These are phyloP conservation scores for Mollisia scopiformis DNA, from an alignment of 2,329 filamentous ascomycete genomes.

Conservation along the genomic window DNA sequence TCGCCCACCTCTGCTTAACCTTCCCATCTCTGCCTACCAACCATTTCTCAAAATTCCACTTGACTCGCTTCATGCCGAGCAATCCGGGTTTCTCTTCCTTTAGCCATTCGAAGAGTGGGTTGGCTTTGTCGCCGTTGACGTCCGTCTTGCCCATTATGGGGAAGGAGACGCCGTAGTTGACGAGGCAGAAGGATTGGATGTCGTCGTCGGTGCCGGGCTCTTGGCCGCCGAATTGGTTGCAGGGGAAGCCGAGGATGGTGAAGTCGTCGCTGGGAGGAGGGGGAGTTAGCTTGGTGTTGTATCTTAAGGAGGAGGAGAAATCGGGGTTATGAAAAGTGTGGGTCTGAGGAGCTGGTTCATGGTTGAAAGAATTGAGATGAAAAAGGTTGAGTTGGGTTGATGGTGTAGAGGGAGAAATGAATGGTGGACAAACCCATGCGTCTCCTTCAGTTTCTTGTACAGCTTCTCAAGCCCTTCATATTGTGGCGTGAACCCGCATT, in stretches of 20 bases:
- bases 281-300: not conserved
- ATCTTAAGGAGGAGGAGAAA: not conserved
- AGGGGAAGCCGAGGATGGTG: constrained; percentile 91
- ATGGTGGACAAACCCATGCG: constrained; percentile 2
- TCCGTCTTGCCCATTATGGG: constrained; percentile 77
- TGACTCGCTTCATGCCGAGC: constrained; percentile 85
- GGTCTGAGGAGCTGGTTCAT: too few species aligned
- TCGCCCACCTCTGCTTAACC: constrained; percentile 86
- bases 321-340: too few species aligned
- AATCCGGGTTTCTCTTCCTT: constrained; percentile 77
- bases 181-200: constrained; percentile 82
- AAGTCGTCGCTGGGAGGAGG: constrained; percentile 59
- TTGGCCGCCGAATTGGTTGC: constrained; percentile 95
- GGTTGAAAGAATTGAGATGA: too few species aligned
- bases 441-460: constrained; percentile 72
- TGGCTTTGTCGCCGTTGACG: constrained; percentile 84
- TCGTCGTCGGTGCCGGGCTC: constrained; percentile 71
- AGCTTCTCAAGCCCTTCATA: constrained; percentile 89
- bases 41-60: constrained; percentile 99
- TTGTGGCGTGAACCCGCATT: constrained; percentile 98
- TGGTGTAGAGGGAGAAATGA: not conserved
- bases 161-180: constrained; percentile 59
- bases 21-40: constrained; percentile 82
- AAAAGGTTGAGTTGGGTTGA: too few species aligned
- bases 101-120: constrained; percentile 79